Evolutionary conservation across 129 eudicot genomes (phyloP), one percentile per base, ranked within the genome.

Genomic region (Flaveria ramosissima): DNA sequence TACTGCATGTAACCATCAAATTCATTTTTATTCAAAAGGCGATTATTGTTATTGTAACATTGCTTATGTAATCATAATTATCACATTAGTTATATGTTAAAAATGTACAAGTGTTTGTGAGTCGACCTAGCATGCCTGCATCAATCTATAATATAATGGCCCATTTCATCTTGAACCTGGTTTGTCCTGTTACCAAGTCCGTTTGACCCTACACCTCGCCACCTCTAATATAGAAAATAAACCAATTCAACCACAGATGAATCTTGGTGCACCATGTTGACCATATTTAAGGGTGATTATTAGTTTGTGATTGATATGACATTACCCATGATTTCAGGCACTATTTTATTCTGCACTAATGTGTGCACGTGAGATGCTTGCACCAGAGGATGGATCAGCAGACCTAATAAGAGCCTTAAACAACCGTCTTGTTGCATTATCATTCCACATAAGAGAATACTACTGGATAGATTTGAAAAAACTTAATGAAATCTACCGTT

Each of bases 381-480:
- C 85, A 3, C 86, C 82, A 16, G 92, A 84, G 71, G 93, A 90
- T 64, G 92, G 89, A 65, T 83, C 96, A 10, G 82, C 85, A 0
- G 88, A 88, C 72, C 82, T 90, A 10, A 46, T 86, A 9, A 75
- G 85, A 24, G 93, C 93, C 21, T 43, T 91, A 68, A 84, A 88
- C 71, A 91, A 91, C 61, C 88, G 92, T 57, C 88, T 88, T 43
- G 80, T 81, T 47, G 95, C 95, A 48, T 83, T 91, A 71, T 88
- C 95, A 1, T 88, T 91, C 68, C 97, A 91, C 77, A 89, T 88
- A 13, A 74, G 95, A 56, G 95, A 88, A 74, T 91, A 91, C 50
- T 91, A 91, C 80, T 91, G 97, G 97, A 55, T 89, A 75, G 95
- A 91, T 77, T 21, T 91, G 83, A 87, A 65, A 76, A 88, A 91